Evolutionary conservation across 2,329 filamentous ascomycete species (phyloP).

Genomic region (Aspergillus vadensis): DNA sequence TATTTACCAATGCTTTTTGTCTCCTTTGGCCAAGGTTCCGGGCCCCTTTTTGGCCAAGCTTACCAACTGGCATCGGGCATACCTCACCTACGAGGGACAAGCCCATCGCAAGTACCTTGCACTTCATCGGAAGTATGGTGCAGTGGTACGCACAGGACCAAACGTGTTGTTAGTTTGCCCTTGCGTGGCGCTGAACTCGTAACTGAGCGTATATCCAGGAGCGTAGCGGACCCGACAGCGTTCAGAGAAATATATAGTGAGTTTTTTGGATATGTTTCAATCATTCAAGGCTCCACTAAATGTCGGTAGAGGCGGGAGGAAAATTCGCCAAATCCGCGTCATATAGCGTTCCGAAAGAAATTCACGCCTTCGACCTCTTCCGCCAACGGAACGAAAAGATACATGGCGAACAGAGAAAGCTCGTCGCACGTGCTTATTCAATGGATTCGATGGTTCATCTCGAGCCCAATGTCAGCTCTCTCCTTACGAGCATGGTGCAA

Average conservation of each 20-base stretch:
- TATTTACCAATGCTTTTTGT: neutral
- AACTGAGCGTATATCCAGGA: neutral
- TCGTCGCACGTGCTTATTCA: slow-evolving; percentile 1
- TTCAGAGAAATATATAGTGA: slow-evolving; percentile 1
- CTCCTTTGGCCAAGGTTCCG: neutral
- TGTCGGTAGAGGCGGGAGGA: neutral
- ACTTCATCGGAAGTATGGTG: neutral
- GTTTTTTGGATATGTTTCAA: neutral
- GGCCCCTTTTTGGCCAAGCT: neutral
- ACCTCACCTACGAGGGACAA: neutral
- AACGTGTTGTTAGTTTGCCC: neutral
- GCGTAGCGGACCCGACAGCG: neutral
- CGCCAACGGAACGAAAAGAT: neutral
- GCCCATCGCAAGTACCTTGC: neutral
- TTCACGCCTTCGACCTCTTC: neutral
- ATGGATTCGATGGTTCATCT: slow-evolving; percentile 6
- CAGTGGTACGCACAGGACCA: neutral
- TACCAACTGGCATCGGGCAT: neutral
- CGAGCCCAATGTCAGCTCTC: neutral
- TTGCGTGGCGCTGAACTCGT: neutral
- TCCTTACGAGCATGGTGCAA: neutral
- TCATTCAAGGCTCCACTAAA: neutral
- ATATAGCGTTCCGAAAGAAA: neutral
- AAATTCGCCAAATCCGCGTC: neutral
- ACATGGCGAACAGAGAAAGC: neutral